Evolutionary conservation across 306 rosid species (phyloP).

Genomic region (Cyclanthera cordifolia): DNA sequence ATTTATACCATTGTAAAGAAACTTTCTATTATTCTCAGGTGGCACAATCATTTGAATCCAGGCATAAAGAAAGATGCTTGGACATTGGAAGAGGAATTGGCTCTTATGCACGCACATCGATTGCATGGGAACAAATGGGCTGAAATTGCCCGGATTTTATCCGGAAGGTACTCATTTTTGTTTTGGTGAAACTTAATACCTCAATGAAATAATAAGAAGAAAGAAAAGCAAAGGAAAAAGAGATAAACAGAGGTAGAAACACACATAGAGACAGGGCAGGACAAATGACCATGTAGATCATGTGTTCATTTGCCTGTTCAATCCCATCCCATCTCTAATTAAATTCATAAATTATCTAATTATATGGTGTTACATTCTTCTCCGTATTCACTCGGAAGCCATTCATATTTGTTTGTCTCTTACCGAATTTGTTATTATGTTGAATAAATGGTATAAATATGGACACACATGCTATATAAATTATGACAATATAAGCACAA

Average conservation of each 20-base stretch:
- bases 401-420: background rate
- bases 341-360: background rate
- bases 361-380: background rate
- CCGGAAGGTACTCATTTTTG: slow-evolving; percentile 63
- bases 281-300: background rate
- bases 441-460: background rate
- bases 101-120: slow-evolving; percentile 80
- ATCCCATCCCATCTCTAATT: background rate
- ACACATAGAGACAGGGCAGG: background rate
- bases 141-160: slow-evolving; percentile 82
- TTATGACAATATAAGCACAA: background rate
- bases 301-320: background rate
- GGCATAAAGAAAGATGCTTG: slow-evolving; percentile 89
- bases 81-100: slow-evolving; percentile 79
- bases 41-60: slow-evolving; percentile 99
- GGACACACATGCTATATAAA: background rate
- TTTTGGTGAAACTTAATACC: slow-evolving; percentile 6
- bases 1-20: slow-evolving; percentile 7
- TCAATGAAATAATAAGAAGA: background rate
- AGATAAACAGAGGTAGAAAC: background rate
- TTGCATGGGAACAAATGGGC: slow-evolving; percentile 93
- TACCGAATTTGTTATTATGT: background rate
- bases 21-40: slow-evolving; percentile 36
- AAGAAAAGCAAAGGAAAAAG: background rate
- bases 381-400: background rate